Evolutionary conservation across 495 filamentous ascomycete genomes (phyloP).

Genomic region (Penicillium goetzii): DNA sequence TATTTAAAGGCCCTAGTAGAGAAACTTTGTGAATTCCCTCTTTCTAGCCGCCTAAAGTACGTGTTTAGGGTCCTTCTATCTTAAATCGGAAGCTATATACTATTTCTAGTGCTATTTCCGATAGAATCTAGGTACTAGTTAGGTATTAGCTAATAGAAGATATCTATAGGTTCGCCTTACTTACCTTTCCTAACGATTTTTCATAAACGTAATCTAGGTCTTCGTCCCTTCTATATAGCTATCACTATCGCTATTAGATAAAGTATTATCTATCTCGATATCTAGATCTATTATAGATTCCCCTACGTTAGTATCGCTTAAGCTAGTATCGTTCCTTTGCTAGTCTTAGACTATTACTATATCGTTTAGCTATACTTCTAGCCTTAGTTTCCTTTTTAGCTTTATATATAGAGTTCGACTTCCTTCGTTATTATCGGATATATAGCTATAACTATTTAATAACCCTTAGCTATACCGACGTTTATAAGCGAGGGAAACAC

Average conservation of each 20-base stretch:
- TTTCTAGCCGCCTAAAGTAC: background rate
- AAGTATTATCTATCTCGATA: background rate
- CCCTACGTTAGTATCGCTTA: background rate
- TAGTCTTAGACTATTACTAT: background rate
- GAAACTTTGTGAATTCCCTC: background rate
- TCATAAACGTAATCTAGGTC: background rate
- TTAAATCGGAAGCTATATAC: background rate
- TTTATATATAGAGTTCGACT: background rate
- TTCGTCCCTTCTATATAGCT: background rate
- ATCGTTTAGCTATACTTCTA: background rate
- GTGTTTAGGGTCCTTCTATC: background rate
- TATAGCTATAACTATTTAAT: background rate
- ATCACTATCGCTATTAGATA: background rate
- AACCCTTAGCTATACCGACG: background rate
- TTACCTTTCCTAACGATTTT: slow-evolving; percentile 3
- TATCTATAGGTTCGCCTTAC: background rate
- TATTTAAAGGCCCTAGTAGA: background rate
- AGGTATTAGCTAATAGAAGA: background rate
- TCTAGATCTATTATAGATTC: background rate
- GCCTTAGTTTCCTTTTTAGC: background rate
- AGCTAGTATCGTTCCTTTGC: background rate
- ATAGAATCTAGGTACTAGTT: background rate
- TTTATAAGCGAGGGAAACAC: background rate
- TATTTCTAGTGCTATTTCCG: background rate
- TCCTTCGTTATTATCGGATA: background rate